Percentiles rank a stretch among this genome's conserved stretches.
phyloP scores from a whole-genome alignment of 1,139 yeast genomes.

The Scheffersomyces segobiensis region DNA sequence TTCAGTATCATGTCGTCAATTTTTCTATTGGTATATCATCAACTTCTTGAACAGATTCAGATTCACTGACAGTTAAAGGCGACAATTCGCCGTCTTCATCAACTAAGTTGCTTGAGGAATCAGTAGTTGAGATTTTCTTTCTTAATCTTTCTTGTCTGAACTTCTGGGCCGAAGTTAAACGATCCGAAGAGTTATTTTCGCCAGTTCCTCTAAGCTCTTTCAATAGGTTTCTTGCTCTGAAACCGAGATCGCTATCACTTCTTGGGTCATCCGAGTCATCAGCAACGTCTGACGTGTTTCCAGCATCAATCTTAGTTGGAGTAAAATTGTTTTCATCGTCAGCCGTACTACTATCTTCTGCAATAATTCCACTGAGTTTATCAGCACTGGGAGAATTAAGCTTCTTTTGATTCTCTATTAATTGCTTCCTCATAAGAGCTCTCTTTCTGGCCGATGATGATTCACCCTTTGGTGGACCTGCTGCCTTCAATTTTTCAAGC shows the following conservation, averaged over 20 bases:
- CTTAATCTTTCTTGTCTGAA: constrained; percentile 37
- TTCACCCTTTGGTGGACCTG: constrained; percentile 72
- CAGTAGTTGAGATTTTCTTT: constrained; percentile 15
- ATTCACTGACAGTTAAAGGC: neutral
- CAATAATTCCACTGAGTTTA: constrained; percentile 1
- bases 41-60: neutral
- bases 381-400: constrained; percentile 10
- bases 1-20: neutral
- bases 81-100: constrained; percentile 6
- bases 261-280: constrained; percentile 10
- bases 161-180: constrained; percentile 35
- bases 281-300: constrained; percentile 3
- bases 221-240: constrained; percentile 60
- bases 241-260: constrained; percentile 48
- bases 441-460: constrained; percentile 79
- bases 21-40: neutral
- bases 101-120: neutral
- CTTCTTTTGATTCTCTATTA: constrained; percentile 40
- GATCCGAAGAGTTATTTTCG: constrained; percentile 16
- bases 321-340: constrained; percentile 8
- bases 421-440: constrained; percentile 70
- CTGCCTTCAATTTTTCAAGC: constrained; percentile 70
- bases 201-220: constrained; percentile 53
- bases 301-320: constrained; percentile 5
- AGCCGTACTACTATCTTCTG: constrained; percentile 8